Base-by-base conservation (phyloP, 768 basidiomycete species). In the Punctularia strigosozonata region DNA sequence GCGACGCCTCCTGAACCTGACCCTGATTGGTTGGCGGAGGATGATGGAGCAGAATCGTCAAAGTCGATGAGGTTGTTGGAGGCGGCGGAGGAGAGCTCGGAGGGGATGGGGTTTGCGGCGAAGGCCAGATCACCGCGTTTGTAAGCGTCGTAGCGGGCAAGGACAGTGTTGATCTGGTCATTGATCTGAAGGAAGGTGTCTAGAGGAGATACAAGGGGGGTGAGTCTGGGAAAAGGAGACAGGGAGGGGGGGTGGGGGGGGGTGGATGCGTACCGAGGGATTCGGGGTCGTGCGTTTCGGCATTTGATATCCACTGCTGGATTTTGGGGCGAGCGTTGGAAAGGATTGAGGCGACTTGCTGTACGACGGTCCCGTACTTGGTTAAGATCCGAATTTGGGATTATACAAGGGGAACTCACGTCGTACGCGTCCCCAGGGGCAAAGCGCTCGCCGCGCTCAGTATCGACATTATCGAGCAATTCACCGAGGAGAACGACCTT, bases 291-390 rank as follows among this genome's bases (percentile, higher is more conserved):
- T 90, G 82, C 2, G 77, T 69, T 50, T 90, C 83, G 14, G 89
- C 90, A 48, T 97, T 90, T 7, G 84, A 87, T 42, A 98, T 86
- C 94, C 95, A 98, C 52, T 90, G 94, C 59, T 99, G 95, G 32
- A 98, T 73, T 63, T 85, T 97, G 0, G 95, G 95, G 34, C 91
- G 73, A 2, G 92, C 91, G 32, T 72, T 71, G 21, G 65, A 68
- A 12, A 95, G 73, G 26, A 94, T 78, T 1, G 75, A 62, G 0
- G 94, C 84, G 2, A 98, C 90, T 80, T 99, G 95, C 82, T 88
- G 50, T 22, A 45, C 22, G 34, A 14, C 25, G 6, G n/a, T n/a
- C n/a, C 33, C 33, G 20, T 8, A 34, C 33, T 4, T 15, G 15
- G 13, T 26, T 3, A 32, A 24, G 8, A 34, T 39, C 38, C 44